These are phyloP conservation scores for Candida glaebosa DNA, from an alignment of 805 yeast species.

Conservation along the genomic window DNA sequence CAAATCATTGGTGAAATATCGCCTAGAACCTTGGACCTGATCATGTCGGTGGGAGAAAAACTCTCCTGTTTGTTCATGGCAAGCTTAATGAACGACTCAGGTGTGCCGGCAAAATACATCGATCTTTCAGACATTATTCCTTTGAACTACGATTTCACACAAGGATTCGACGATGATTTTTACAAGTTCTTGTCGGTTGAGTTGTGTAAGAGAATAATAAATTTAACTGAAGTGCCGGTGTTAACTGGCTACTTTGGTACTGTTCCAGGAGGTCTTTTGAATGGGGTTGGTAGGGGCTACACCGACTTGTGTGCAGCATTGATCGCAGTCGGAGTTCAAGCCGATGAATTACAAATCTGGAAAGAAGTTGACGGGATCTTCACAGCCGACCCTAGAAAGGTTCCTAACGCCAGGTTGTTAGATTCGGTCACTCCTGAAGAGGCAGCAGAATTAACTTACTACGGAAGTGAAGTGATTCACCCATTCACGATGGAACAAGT, in stretches of 20 bases:
- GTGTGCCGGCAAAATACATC: slow-evolving; percentile 72
- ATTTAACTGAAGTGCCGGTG: slow-evolving; percentile 65
- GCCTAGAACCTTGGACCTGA: slow-evolving; percentile 80
- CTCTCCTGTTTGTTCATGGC: slow-evolving; percentile 88
- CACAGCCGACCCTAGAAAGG: slow-evolving; percentile 97
- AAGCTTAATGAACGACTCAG: slow-evolving; percentile 76
- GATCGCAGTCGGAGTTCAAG: slow-evolving; percentile 86
- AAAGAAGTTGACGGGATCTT: slow-evolving; percentile 98
- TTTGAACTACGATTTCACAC: slow-evolving; percentile 49
- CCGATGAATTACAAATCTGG: slow-evolving; percentile 97
- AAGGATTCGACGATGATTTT: slow-evolving; percentile 65
- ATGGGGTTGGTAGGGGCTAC: slow-evolving; percentile 95
- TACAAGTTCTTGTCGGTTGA: slow-evolving; percentile 53
- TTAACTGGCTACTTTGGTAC: slow-evolving; percentile 94
- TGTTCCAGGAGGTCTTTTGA: slow-evolving; percentile 92
- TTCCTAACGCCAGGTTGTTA: slow-evolving; percentile 80
- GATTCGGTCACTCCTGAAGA: slow-evolving; percentile 95
- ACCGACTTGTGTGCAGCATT: slow-evolving; percentile 97
- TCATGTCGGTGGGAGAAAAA: slow-evolving; percentile 93
- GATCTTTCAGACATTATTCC: slow-evolving; percentile 77
- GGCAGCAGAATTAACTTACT: slow-evolving; percentile 96
- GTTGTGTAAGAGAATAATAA: slow-evolving; percentile 48
- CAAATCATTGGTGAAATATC: slow-evolving; percentile 89
- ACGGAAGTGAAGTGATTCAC: slow-evolving; percentile 96
- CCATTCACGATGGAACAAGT: slow-evolving; percentile 99